Evolutionary conservation across 768 basidiomycete species (phyloP).

Genomic region (Brasilioporus rufonigricans): DNA sequence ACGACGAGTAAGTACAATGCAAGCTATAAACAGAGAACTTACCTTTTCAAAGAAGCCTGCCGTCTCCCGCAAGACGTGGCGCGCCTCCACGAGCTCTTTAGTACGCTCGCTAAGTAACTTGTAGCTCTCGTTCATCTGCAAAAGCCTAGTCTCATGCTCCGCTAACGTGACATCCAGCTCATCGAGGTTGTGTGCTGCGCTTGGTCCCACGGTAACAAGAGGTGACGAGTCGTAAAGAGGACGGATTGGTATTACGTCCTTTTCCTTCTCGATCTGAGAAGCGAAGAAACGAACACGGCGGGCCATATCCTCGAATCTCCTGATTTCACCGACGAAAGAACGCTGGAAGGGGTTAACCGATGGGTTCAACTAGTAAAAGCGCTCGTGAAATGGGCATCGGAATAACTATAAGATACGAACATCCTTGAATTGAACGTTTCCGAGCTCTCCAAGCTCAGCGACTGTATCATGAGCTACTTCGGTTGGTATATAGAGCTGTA

Average conservation of each 20-base stretch:
- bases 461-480: slow-evolving; percentile 98
- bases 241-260: slow-evolving; percentile 77
- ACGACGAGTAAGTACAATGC: slow-evolving; percentile 7
- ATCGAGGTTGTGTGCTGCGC: slow-evolving; percentile 90
- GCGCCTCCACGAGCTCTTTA: slow-evolving; percentile 86
- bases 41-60: slow-evolving; percentile 94
- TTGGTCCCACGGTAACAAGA: slow-evolving; percentile 85
- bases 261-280: slow-evolving; percentile 82
- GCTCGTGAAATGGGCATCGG: slow-evolving; percentile 1
- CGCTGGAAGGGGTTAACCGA: slow-evolving; percentile 97
- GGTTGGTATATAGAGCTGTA: slow-evolving; percentile 94
- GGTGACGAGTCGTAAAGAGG: slow-evolving; percentile 85
- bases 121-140: slow-evolving; percentile 92
- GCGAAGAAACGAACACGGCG: slow-evolving; percentile 90
- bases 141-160: slow-evolving; percentile 82
- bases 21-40: slow-evolving; percentile 18
- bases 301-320: slow-evolving; percentile 94
- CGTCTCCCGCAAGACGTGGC: slow-evolving; percentile 93
- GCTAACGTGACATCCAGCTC: slow-evolving; percentile 85
- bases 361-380: slow-evolving; percentile 73
- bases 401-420: slow-evolving; percentile 45
- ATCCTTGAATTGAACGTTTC: slow-evolving; percentile 97
- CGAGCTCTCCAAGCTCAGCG: slow-evolving; percentile 91
- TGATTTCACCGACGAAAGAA: slow-evolving; percentile 94
- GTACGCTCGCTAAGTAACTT: slow-evolving; percentile 82